Evolutionary conservation across 805 yeast genomes (phyloP), one percentile per base, ranked within the genome.

Genomic region (Groenewaldozyma tartarivorans): DNA sequence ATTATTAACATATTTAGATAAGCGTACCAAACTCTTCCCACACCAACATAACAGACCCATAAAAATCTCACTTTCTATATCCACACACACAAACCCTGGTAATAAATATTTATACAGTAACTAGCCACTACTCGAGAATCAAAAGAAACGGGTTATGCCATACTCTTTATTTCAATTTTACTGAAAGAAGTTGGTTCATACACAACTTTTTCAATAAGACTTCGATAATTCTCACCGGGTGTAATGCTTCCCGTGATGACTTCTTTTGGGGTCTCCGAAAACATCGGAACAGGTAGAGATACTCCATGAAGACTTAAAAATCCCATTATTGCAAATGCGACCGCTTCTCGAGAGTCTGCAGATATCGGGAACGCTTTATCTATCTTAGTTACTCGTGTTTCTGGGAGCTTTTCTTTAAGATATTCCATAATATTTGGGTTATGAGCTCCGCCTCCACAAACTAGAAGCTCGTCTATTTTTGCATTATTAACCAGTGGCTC

Each of bases 371-470:
- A 9, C 18, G 52, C 52, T 18, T 43, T 43, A n/a, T 47, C 43
- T 17, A 47, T 39, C 39, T 30, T 32, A 11, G 43, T 6, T n/a
- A 55, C 39, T 33, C 47, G 51, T 38, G 48, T 51, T 9, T 51
- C 40, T 7, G 57, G 58, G 36, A 48, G 48, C 7, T 30, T 20
- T 19, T 35, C 32, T 31, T 47, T 46, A 18, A 55, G 42, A 34
- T 37, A 48, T 3, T 46, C 40, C 4, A 45, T 44, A 30, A 55
- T 52, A 34, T 51, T 50, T 4, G 48, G 50, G 43, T 55, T 55
- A 16, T 39, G 37, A n/a, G 59, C 50, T 11, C 59, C 59, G 15
- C 59, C 59, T 35, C 59, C 59, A 36, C 57, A 54, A 30, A 54
- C 19, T 32, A 41, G 51, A 17, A 55, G 31, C 38, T 53, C 59